Evolutionary conservation across 1,284 basidiomycete genomes (phyloP), one percentile per base, ranked within the genome.

Genomic region (Fomitopsis schrenkii): DNA sequence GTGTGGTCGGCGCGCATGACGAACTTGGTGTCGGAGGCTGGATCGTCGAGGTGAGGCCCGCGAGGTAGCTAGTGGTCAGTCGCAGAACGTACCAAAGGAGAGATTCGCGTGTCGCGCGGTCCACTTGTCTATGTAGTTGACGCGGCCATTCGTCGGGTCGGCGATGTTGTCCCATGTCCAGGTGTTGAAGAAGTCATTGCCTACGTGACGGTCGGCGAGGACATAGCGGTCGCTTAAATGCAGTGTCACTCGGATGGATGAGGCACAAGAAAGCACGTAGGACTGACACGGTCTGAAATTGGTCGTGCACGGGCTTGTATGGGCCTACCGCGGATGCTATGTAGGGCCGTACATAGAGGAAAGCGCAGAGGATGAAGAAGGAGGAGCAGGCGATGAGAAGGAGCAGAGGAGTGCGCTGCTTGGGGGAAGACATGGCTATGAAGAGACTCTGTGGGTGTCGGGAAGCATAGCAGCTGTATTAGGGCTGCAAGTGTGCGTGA

Each of bases 71-170:
- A n/a, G 4, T 17, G 6, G 54, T 12, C 1, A 3, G 8, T 44
- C 22, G 5, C 3, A 58, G 52, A 14, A 64, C 74, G 19, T 61
- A 79, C 80, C 76, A 59, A 70, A 79, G 1, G 82, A 74, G 14
- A 84, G 72, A 57, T 81, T 82, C 0, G 66, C 63, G 8, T 54
- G 45, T 15, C 71, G 57, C 0, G 83, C 80, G 5, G 77, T 76
- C 14, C 54, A 46, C 63, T 77, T 66, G 64, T 79, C 73, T 26
- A 84, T 75, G 62, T 80, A 86, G 72, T 85, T 81, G 56, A 83
- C 81, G 58, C 80, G 75, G 8, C 84, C 84, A 65, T 84, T 79
- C 0, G 84, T 86, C 1, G 83, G 84, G 68, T 87, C 84, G 60
- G 79, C 67, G 35, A 72, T 63, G 17, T 76, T 80, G 63, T 80